Conservation (phyloP, 176 grass and related monocot genomes). For the Oryza glumipatula region DNA sequence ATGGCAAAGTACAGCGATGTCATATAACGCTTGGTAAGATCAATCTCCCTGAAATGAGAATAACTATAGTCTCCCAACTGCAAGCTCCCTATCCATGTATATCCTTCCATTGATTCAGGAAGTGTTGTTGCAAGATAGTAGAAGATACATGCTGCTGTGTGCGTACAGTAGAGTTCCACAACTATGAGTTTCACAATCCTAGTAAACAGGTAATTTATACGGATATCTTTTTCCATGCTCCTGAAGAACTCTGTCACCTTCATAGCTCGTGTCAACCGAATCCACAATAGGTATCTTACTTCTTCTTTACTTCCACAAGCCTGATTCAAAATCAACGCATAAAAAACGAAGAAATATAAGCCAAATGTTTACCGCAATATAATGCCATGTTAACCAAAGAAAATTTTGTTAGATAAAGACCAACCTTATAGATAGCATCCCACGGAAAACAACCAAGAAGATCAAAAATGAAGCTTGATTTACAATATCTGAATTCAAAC, state of each 20-base stretch:
- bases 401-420: background rate
- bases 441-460: slow-evolving; percentile 87
- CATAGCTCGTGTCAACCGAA: slow-evolving; percentile 68
- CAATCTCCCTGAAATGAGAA: slow-evolving; percentile 84
- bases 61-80: slow-evolving; percentile 74
- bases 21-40: slow-evolving; percentile 75
- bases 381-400: slow-evolving; percentile 1
- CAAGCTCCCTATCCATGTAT: slow-evolving; percentile 98
- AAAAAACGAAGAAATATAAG: slow-evolving; percentile 7
- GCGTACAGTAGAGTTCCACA: slow-evolving; percentile 93
- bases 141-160: slow-evolving; percentile 95
- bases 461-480: slow-evolving; percentile 83
- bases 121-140: slow-evolving; percentile 95
- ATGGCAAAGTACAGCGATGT: slow-evolving; percentile 96
- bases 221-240: slow-evolving; percentile 89
- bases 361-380: background rate
- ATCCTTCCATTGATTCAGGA: slow-evolving; percentile 78
- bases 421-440: slow-evolving; percentile 92
- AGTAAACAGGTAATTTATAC: slow-evolving; percentile 94
- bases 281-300: slow-evolving; percentile 91
- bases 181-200: slow-evolving; percentile 97
- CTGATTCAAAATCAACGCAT: slow-evolving; percentile 38
- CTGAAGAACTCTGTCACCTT: slow-evolving; percentile 78
- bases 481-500: slow-evolving; percentile 61
- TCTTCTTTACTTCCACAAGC: slow-evolving; percentile 76